Conservation (phyloP, 1,284 basidiomycete genomes). For the Boletus semigastroideus region DNA sequence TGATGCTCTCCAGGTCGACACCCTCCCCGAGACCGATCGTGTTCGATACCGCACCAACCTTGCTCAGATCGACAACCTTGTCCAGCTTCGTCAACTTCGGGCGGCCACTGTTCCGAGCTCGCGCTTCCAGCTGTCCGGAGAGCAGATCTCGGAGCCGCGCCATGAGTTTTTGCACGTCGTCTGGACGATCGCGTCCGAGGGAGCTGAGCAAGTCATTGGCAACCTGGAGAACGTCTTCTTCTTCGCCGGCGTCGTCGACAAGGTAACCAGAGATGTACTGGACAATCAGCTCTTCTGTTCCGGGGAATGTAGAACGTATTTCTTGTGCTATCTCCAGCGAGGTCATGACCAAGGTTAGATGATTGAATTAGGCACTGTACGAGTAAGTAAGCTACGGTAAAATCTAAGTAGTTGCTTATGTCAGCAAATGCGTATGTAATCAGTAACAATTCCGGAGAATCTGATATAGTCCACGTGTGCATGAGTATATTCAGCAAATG, state of each 20-base stretch:
- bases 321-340: slow-evolving; percentile 49
- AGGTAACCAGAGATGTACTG: slow-evolving; percentile 92
- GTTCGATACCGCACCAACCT: slow-evolving; percentile 75
- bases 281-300: slow-evolving; percentile 91
- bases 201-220: slow-evolving; percentile 77
- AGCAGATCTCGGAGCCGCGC: slow-evolving; percentile 63
- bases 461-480: slow-evolving; percentile 48
- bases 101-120: slow-evolving; percentile 57
- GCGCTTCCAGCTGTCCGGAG: slow-evolving; percentile 59
- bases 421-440: too few species aligned
- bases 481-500: slow-evolving; percentile 71
- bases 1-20: slow-evolving; percentile 91
- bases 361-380: neutral
- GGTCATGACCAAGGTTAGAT: slow-evolving; percentile 17
- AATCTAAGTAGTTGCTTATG: too few species aligned
- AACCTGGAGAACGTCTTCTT: slow-evolving; percentile 83
- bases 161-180: slow-evolving; percentile 66
- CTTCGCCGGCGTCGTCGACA: slow-evolving; percentile 90
- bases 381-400: too few species aligned
- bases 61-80: slow-evolving; percentile 94
- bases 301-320: slow-evolving; percentile 77
- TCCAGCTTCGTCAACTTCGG: slow-evolving; percentile 79
- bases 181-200: slow-evolving; percentile 55
- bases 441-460: too few species aligned
- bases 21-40: slow-evolving; percentile 85